Base-by-base conservation (phyloP, 441 rosid genomes). In the Omphalea diandra region DNA sequence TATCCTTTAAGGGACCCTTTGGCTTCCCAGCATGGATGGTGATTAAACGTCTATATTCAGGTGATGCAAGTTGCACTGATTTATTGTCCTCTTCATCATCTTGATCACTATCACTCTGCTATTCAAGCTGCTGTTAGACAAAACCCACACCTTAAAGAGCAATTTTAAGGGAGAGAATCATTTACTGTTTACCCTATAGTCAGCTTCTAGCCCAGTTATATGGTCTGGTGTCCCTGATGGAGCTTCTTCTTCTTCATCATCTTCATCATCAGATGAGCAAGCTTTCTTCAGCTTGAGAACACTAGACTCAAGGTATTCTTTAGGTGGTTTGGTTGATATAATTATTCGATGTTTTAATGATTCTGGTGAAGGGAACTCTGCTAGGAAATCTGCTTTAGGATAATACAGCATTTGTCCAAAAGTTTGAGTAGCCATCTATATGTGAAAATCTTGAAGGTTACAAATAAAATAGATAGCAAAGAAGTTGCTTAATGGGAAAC, bases 11-110 rank as follows among this genome's bases (percentile, higher is more conserved):
- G 5, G 86, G 85, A n/a, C 98, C 98, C 86, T 90, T 90, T 7
- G 96, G 98, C 79, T 90, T 94, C 74, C 98, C 96, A 57, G 98
- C 96, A 32, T 86, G 93, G 52, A 92, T 92, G 64, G 97, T 89
- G 59, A 94, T 94, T 73, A 94, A 40, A 66, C 86, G 70, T 75
- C 82, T 94, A 76, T 94, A 94, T 57, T 77, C 79, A 17, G 87
- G 86, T 0, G 76, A 79, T 58, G 63, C 70, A 52, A 56, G 64
- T 63, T 63, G 80, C 63, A 73, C 81, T 73, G 83, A 82, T 38
- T 77, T 72, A 55, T 80, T 83, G 26, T 63, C 73, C 11, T 72
- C 70, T 43, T 84, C 93, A 26, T 84, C 90, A 3, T 86, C 95
- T 33, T 80, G 76, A 20, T 79, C 80, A 27, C 76, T 74, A 22